Base-by-base conservation (phyloP, 352 stramenopile genomes). In the Phytophthora podocarpi region DNA sequence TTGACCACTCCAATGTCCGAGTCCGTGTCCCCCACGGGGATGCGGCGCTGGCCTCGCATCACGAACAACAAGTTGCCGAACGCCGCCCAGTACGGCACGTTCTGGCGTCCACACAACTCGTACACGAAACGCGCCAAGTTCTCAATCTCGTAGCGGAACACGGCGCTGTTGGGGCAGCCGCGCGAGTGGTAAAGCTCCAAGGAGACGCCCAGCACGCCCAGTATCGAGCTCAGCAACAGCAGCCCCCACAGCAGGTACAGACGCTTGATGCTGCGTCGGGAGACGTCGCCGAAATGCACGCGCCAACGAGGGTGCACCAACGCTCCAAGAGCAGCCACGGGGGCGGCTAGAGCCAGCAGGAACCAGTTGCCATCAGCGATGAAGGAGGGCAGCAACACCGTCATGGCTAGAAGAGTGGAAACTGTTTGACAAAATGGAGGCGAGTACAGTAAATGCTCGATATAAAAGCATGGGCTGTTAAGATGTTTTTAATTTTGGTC, bases 11-110 rank as follows among this genome's bases (percentile, higher is more conserved):
- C 76, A 50, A 93, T 79, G 64, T 91, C 84, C 59, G 84, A 90
- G 72, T 93, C 82, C 10, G 84, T 91, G 68, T 93, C 84, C 30
- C 80, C 82, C 47, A 81, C 78, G 9, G 84, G 84, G 50, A 93
- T 91, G 32, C 72, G 70, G 5, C 57, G 65, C 40, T 89, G 43
- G n/a, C 71, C 69, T 35, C 84, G 78, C 59, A 93, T 72, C 8
- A 93, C 82, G 37, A 93, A 93, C 16, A 93, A 61, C 42, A 89
- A 55, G 37, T 89, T 91, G 55, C 84, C 84, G 61, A 91, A 91
- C 40, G 80, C 74, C 39, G 76, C 59, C 84, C 84, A 93, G 53
- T 86, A 93, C 24, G 78, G 69, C 53, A 91, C 53, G 4, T 72
- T 26, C 32, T 87, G 65, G 8, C 76, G 80, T 27, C 27, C 45